phyloP scores from a whole-genome alignment of 2,329 filamentous ascomycete species.

The Colletotrichum neosansevieriae region DNA sequence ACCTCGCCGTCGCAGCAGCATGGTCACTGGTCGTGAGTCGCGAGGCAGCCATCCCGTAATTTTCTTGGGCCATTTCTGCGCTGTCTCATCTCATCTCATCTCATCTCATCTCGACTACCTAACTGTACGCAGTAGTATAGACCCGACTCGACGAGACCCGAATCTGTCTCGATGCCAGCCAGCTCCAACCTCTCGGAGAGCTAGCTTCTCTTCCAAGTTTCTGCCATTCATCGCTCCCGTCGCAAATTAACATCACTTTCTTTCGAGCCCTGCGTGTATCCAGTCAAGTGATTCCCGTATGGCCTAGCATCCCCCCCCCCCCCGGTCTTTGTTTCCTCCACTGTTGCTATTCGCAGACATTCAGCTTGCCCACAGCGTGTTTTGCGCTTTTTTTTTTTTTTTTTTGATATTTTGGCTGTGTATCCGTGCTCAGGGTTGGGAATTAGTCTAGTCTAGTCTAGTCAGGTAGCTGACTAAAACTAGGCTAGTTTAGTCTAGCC shows the following conservation, averaged over 20 bases:
- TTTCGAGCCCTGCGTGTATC: slow-evolving; percentile 3
- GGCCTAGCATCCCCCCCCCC: neutral
- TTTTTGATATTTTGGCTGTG: slow-evolving; percentile 1
- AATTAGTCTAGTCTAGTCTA: no score
- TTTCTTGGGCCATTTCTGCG: slow-evolving; percentile 27
- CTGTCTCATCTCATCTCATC: slow-evolving; percentile 32
- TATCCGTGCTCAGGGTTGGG: no score
- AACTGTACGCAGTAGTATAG: no score
- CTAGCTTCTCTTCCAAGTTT: neutral
- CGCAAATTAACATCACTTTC: neutral
- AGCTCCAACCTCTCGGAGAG: neutral
- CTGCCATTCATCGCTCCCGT: neutral
- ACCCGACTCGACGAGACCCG: neutral
- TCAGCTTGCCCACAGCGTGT: slow-evolving; percentile 6
- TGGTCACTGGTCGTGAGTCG: slow-evolving; percentile 26
- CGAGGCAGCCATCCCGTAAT: slow-evolving; percentile 24
- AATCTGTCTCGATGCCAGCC: neutral
- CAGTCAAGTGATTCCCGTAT: slow-evolving; percentile 16
- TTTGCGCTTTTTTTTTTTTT: no score
- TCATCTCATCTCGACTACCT: neutral
- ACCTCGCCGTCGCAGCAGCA: neutral
- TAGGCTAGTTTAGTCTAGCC: no score
- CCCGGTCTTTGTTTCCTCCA: slow-evolving; percentile 9
- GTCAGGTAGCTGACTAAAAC: no score
- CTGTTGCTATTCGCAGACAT: slow-evolving; percentile 29